Evolutionary conservation across 345 rosid species (phyloP), one percentile per base, ranked within the genome.

Genomic region (Eucalyptus cloeziana): DNA sequence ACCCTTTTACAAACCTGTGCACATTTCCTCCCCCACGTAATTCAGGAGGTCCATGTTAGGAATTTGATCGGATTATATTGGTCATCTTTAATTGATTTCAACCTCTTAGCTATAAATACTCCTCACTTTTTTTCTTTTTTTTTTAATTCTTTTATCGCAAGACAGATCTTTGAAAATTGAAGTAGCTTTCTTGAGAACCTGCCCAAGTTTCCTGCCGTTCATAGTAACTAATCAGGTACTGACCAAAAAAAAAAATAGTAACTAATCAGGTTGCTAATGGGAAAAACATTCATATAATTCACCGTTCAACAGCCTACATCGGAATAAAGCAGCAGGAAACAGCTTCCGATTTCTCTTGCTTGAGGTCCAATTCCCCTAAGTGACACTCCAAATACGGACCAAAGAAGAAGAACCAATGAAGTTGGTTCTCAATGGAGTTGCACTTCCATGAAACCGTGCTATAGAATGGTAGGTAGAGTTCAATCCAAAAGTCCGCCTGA

Each of bases 101-200:
- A 76, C 25, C 47, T 76, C 83, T 10, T 21, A 11, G 47, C 83
- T 76, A 37, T 21, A 37, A 19, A 40, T 40, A 37, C 83, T 37
- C 83, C 83, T 76, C 81, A 21, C 2, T 49, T 14, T 14, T 49
- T 2, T 37, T 71, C 5, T 21, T 4, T 0, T 67, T n/a, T 15
- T 15, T 67, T 1, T 1, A 50, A 15, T 6, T 51, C 7, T 51
- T 4, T 22, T 4, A n/a, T 64, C 27, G 15, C 4, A 0, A 76
- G 47, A 76, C 47, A 40, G 27, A 76, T 76, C 15, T 40, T 76
- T 10, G 47, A 37, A 40, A 76, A 76, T 19, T 40, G 47, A 37
- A 76, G 83, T 21, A 3, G 30, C 47, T 37, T 40, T 21, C 47
- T 10, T 40, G 22, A 40, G 83, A 76, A 76, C 43, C 43, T 76